A percentile compares a stretch with the other conserved stretches of the same genome.
These are phyloP conservation scores for Penicillium herquei DNA, from an alignment of 495 filamentous ascomycete genomes.

Conservation along the genomic window DNA sequence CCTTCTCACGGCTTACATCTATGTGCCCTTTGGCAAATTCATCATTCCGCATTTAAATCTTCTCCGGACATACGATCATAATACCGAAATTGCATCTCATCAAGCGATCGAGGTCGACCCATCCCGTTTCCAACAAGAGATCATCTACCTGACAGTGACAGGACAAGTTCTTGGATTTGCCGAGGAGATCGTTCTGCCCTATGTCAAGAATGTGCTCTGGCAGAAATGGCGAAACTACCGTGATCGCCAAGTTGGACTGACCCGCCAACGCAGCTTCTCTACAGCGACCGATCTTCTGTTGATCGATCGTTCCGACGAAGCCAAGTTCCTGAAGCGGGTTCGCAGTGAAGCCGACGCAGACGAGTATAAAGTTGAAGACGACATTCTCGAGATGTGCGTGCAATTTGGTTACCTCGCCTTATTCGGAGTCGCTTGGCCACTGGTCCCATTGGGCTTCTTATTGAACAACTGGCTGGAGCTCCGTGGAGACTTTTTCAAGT, in stretches of 20 bases:
- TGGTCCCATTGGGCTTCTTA: slow-evolving; percentile 81
- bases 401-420: slow-evolving; percentile 74
- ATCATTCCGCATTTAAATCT: slow-evolving; percentile 84
- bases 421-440: slow-evolving; percentile 90
- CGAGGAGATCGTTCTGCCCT: slow-evolving; percentile 82
- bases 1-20: slow-evolving; percentile 91
- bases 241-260: slow-evolving; percentile 13
- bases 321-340: slow-evolving; percentile 70
- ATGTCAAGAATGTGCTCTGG: slow-evolving; percentile 61
- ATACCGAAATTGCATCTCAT: slow-evolving; percentile 21
- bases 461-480: slow-evolving; percentile 95
- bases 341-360: slow-evolving; percentile 78
- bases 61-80: slow-evolving; percentile 48
- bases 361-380: slow-evolving; percentile 71
- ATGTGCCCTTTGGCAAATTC: slow-evolving; percentile 84
- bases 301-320: slow-evolving; percentile 65
- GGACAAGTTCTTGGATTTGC: slow-evolving; percentile 87
- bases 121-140: slow-evolving; percentile 78
- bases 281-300: slow-evolving; percentile 28
- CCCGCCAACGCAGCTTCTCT: slow-evolving; percentile 27
- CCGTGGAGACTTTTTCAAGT: slow-evolving; percentile 89
- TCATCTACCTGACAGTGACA: slow-evolving; percentile 92
- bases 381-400: slow-evolving; percentile 46
- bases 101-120: slow-evolving; percentile 73
- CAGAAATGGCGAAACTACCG: slow-evolving; percentile 42